Evolutionary conservation across 148 eudicot genomes (phyloP).

Genomic region (Chenopodium quinoa): DNA sequence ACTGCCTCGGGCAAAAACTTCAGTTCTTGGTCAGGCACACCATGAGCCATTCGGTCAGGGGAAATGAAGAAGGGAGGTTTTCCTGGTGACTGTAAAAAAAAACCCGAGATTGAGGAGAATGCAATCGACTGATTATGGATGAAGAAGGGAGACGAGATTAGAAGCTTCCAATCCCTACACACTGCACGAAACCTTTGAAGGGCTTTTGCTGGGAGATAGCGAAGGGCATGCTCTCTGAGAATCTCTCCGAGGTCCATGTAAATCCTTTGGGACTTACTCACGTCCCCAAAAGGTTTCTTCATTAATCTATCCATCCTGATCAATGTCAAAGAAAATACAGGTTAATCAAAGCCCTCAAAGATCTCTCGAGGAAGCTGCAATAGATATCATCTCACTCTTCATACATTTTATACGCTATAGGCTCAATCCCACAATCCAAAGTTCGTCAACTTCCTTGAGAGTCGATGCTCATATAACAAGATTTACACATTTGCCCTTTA

Average conservation of each 20-base stretch:
- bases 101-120: conserved; percentile 37
- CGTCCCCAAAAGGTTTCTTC: not conserved
- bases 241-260: conserved; percentile 60
- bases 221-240: conserved; percentile 49
- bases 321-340: not conserved
- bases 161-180: conserved; percentile 59
- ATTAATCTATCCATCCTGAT: conserved; percentile 19
- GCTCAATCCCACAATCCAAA: not conserved
- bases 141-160: conserved; percentile 55
- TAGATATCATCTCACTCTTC: not conserved
- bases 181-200: conserved; percentile 43
- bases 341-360: not conserved
- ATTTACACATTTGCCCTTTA: no score
- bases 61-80: conserved; percentile 41
- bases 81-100: conserved; percentile 45
- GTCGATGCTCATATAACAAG: not conserved
- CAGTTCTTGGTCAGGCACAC: conserved; percentile 54
- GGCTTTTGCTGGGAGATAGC: conserved; percentile 66
- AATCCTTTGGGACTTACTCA: conserved; percentile 19
- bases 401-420: not conserved
- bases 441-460: not conserved
- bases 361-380: not conserved
- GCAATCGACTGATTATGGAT: conserved; percentile 51
- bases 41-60: conserved; percentile 43
- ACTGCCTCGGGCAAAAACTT: conserved; percentile 51